Evolutionary conservation across 2,329 filamentous ascomycete species (phyloP), one percentile per base, ranked within the genome.

Genomic region (Fusarium clavum): DNA sequence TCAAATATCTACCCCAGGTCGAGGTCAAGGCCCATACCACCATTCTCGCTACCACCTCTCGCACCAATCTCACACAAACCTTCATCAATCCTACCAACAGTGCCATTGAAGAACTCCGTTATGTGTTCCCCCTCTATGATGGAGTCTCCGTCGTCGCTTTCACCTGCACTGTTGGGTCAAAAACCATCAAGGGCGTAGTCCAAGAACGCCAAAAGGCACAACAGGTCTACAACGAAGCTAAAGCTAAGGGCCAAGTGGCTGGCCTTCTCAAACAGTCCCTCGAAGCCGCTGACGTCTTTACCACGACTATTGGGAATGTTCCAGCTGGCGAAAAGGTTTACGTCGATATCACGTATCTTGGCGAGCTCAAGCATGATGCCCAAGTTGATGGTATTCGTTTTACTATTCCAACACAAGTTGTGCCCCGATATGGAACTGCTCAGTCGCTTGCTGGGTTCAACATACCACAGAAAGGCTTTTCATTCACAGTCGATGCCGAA

Each of bases 41-140:
- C 10, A 89, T 93, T 49, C 79, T 88, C 8, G 83, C 88, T 4
- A 86, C 85, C 3, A 85, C 80, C 18, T 83, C 83, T 3, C 79
- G 82, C 29, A 86, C 83, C 12, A 79, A 78, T 2, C 79, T 87
- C 44, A 84, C 79, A 0, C 84, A 93, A 77, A 89, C 81, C 1
- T 94, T 92, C 70, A 77, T 83, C 71, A 93, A 92, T 67, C 84
- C 88, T 0, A 82, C 83, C 3, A 44, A 66, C 0, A 32, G 46
- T 0, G 8, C 67, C 2, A 68, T 80, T 16, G 68, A 78, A 12
- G 79, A 92, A 74, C 84, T 89, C 18, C 82, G 83, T 16, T 94
- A 94, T 76, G 85, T 85, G 0, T 94, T 94, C 67, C 92, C 92
- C 0, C 82, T 94, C 0, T 92, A 91, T 68, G 90, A 93, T 74